Evolutionary conservation across 768 basidiomycete genomes (phyloP).

Genomic region (Lentinula lateritia): DNA sequence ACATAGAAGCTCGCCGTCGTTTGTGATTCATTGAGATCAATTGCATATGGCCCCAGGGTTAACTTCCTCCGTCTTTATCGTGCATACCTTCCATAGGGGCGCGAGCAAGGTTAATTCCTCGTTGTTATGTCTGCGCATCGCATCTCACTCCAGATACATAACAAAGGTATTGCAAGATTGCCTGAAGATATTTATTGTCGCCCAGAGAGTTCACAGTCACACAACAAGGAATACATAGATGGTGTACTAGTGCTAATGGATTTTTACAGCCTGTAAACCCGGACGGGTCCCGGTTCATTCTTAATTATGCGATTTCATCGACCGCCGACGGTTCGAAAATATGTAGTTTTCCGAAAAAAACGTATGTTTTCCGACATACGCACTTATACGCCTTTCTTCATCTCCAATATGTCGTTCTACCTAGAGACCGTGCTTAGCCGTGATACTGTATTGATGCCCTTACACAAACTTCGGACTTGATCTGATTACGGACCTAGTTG

Average conservation of each 20-base stretch:
- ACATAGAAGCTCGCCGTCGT: no score
- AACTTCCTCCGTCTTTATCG: no score
- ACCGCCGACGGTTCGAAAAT: not conserved
- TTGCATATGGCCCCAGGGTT: no score
- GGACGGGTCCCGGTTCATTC: no score
- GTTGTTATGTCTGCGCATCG: no score
- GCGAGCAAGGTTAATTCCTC: no score
- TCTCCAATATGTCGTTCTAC: not conserved
- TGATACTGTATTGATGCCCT: not conserved
- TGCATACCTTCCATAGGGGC: no score
- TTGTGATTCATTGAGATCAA: no score
- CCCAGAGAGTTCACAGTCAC: not conserved
- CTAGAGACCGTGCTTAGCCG: not conserved
- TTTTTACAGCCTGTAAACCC: not conserved
- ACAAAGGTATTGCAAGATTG: no score
- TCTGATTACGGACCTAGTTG: not conserved
- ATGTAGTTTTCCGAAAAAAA: not conserved
- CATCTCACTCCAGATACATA: no score
- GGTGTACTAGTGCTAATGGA: not conserved
- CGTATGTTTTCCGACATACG: not conserved
- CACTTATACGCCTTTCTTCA: not conserved
- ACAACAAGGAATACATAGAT: not conserved
- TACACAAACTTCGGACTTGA: not conserved
- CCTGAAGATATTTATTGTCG: no score
- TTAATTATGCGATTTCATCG: conserved; percentile 1